These are phyloP conservation scores for Areca catechu DNA, from an alignment of 176 grass and related monocot species.

Conservation along the genomic window DNA sequence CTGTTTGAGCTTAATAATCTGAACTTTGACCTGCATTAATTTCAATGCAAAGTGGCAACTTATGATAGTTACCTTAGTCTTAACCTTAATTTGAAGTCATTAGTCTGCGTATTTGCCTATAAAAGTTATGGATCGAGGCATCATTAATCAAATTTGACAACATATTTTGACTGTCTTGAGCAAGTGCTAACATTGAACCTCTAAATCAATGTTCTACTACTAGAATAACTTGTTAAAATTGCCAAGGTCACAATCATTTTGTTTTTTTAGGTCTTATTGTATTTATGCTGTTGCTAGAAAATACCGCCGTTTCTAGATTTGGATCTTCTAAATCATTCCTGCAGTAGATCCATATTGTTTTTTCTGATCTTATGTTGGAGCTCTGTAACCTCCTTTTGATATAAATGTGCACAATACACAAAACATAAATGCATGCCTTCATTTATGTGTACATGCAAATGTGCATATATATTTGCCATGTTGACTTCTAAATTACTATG, in stretches of 20 bases:
- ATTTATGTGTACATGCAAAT: no score
- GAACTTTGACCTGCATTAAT: not conserved
- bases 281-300: not conserved
- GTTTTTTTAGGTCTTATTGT: not conserved
- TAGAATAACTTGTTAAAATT: slow-evolving; percentile 47
- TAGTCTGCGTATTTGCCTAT: no score
- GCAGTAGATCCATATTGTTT: not conserved
- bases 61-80: not conserved
- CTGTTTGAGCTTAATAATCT: not conserved
- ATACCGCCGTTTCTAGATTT: not conserved
- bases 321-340: not conserved
- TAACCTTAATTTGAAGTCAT: no score
- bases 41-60: not conserved
- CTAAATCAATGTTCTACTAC: no score
- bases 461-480: not conserved
- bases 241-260: slow-evolving; percentile 37
- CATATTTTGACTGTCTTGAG: no score
- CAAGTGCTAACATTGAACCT: no score
- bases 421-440: no score
- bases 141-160: no score
- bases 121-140: no score
- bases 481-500: not conserved
- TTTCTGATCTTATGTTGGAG: not conserved
- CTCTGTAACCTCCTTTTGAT: no score
- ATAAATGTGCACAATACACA: no score